Conservation (phyloP, 176 grass and related monocot species). For the Hyparrhenia diplandra region DNA sequence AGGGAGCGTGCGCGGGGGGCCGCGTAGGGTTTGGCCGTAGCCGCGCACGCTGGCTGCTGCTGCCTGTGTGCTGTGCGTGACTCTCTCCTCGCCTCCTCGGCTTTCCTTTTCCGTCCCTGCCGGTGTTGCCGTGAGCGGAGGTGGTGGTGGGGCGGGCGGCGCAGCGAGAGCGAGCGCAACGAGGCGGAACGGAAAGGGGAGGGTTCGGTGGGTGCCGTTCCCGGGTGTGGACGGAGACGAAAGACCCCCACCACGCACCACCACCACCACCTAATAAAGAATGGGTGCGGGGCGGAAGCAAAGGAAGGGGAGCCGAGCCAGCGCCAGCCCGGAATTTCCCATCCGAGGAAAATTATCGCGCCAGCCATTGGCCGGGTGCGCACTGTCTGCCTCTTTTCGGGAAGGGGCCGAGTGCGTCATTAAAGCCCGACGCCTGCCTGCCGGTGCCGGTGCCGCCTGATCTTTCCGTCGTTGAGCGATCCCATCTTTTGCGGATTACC, state of each 20-base stretch:
- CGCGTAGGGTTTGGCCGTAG: constrained; percentile 41
- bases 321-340: neutral
- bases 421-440: neutral
- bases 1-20: neutral
- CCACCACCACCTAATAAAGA: neutral
- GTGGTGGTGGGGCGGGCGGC: neutral
- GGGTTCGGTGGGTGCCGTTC: neutral
- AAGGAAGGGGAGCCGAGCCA: neutral
- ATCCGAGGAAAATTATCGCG: neutral
- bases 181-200: neutral
- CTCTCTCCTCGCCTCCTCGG: constrained; percentile 20
- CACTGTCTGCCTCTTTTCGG: constrained; percentile 22
- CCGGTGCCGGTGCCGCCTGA: neutral
- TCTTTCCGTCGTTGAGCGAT: neutral
- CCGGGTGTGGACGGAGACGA: neutral
- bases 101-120: constrained; percentile 48
- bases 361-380: constrained; percentile 10
- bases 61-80: neutral
- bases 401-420: neutral
- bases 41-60: too few relatives aligned
- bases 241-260: neutral
- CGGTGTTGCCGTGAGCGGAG: constrained; percentile 28
- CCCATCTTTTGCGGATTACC: neutral
- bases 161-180: neutral
- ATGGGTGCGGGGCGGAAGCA: too few relatives aligned